A percentile compares a stretch with the other conserved stretches of the same genome.
These are phyloP conservation scores for Monilinia laxa DNA, from an alignment of 2,329 filamentous ascomycete species.

Conservation along the genomic window DNA sequence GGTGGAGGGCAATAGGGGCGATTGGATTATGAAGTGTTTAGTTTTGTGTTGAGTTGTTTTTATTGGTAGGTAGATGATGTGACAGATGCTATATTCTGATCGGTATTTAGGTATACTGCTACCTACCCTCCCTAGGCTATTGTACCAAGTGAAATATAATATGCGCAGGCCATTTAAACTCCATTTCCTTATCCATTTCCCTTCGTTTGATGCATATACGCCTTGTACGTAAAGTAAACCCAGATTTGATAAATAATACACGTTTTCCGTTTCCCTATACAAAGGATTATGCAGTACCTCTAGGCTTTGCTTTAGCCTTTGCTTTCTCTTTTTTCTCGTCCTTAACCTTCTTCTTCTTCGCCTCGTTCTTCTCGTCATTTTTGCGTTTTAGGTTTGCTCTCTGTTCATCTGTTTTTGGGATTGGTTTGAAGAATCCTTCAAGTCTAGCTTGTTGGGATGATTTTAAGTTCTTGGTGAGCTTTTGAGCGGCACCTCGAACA, in stretches of 20 bases:
- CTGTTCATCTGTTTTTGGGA: slow-evolving; percentile 84
- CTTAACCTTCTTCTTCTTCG: slow-evolving; percentile 94
- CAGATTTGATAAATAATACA: background rate
- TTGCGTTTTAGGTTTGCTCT: slow-evolving; percentile 87
- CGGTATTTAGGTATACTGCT: background rate
- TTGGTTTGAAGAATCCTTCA: slow-evolving; percentile 94
- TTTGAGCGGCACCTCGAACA: slow-evolving; percentile 73
- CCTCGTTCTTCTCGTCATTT: slow-evolving; percentile 85
- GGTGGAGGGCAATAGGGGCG: no score
- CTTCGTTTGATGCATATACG: background rate
- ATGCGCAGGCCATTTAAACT: slow-evolving; percentile 3
- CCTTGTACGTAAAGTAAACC: background rate
- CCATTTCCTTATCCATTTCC: background rate
- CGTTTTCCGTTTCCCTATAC: background rate
- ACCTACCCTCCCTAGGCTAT: no score
- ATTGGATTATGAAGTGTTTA: no score
- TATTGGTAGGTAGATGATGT: no score
- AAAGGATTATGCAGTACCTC: slow-evolving; percentile 42
- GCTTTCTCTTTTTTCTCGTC: slow-evolving; percentile 95
- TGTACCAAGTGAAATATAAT: background rate
- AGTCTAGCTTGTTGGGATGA: slow-evolving; percentile 84
- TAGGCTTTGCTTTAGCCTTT: slow-evolving; percentile 82
- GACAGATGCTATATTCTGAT: no score
- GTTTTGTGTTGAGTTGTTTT: no score
- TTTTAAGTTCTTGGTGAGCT: slow-evolving; percentile 88